Percentiles rank a stretch among this genome's conserved stretches.
These are phyloP conservation scores for Erysimum cheiranthoides DNA, from an alignment of 345 rosid species.

Conservation along the genomic window DNA sequence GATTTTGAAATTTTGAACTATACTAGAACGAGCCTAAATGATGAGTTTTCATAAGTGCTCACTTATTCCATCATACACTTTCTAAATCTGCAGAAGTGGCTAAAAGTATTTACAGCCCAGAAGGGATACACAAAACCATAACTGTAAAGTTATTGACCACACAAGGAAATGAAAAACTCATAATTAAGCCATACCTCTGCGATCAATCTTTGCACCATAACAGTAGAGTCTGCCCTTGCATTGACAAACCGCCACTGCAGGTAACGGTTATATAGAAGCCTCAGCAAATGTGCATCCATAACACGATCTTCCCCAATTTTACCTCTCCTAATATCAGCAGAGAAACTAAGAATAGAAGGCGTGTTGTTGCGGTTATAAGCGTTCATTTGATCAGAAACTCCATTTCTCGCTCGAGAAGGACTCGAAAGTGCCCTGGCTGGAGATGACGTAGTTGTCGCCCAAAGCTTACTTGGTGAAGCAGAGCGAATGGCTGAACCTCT, in stretches of 20 bases:
- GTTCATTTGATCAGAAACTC: slow-evolving; percentile 54
- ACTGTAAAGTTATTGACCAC: slow-evolving; percentile 4
- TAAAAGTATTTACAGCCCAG: slow-evolving; percentile 2
- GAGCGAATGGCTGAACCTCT: slow-evolving; percentile 58
- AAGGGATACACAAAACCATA: slow-evolving; percentile 15
- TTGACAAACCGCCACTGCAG: slow-evolving; percentile 91
- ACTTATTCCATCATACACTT: background rate
- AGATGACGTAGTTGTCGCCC: slow-evolving; percentile 58
- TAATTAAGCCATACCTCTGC: slow-evolving; percentile 70
- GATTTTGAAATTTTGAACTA: background rate
- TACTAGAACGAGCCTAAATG: slow-evolving; percentile 8
- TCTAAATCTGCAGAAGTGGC: slow-evolving; percentile 14
- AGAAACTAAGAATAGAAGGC: slow-evolving; percentile 76
- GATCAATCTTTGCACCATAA: slow-evolving; percentile 63
- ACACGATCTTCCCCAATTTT: slow-evolving; percentile 76
- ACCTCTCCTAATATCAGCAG: slow-evolving; percentile 86
- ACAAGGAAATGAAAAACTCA: background rate
- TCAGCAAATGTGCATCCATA: slow-evolving; percentile 77
- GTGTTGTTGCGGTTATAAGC: slow-evolving; percentile 49
- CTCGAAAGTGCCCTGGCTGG: slow-evolving; percentile 46
- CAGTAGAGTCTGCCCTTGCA: slow-evolving; percentile 80
- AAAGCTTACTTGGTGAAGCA: slow-evolving; percentile 55
- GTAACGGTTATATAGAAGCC: slow-evolving; percentile 79
- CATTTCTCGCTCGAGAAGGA: slow-evolving; percentile 64
- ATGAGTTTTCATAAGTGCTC: background rate